Base-by-base conservation (phyloP, 768 basidiomycete genomes). In the Udeniomyces megalosporus region DNA sequence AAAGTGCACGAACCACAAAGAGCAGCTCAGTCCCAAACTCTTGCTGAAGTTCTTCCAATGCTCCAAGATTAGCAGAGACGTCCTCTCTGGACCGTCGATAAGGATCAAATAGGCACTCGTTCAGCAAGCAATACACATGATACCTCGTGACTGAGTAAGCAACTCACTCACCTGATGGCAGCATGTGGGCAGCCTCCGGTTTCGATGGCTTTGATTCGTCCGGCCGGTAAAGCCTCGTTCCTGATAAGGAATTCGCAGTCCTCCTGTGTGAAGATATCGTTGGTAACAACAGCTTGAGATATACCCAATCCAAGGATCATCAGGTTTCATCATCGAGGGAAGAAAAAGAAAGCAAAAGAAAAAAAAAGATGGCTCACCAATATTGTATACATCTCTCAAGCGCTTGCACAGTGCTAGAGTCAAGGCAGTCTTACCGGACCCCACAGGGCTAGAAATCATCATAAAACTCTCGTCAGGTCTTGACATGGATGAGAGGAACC, bases 181-280 rank as follows among this genome's bases (percentile, higher is more conserved):
- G 93, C 93, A 72, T 99, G 93, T 2, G 93, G 93, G 73, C 93
- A 99, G 1, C 95, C 93, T 20, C 76, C 72, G 0, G 93, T 99
- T 75, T 99, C 95, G 65, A 99, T 96, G 1, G 93, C 92, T 22
- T 88, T 81, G 68, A 99, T 97, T 10, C 77, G 68, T 34, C 80
- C 79, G 3, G 82, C 73, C 0, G 88, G 85, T 5, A 99, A 81
- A 0, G 93, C 93, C 61, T 84, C 80, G 75, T 96, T 88, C 69
- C 81, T 84, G 70, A 99, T 93, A 42, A 99, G 77, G 74, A 99
- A 99, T 69, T 97, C 93, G 42, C 62, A 49, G 38, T 66, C 66
- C 26, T 58, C 64, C 42, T 86, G 80, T 35, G 93, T 99, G 75
- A 99, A 99, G 72, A 99, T 99, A 74, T 99, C 93, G 74, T 99